phyloP scores from a whole-genome alignment of 768 basidiomycete genomes.

The Rubroboletus satanas region DNA sequence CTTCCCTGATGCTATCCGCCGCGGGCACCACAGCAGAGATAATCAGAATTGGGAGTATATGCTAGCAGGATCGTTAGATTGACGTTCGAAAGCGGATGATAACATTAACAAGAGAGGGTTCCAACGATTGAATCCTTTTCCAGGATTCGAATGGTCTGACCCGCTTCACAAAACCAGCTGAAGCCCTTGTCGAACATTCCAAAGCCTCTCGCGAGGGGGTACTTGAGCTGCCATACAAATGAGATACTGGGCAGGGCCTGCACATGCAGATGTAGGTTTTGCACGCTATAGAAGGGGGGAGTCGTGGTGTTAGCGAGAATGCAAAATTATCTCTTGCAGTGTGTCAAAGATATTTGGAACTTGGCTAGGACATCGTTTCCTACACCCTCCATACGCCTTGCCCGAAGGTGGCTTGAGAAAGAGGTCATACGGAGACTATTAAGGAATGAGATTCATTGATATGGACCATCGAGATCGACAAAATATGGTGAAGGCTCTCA shows the following conservation, averaged over 20 bases:
- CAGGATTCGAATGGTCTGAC: slow-evolving; percentile 58
- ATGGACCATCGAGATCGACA: slow-evolving; percentile 49
- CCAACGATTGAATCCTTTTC: slow-evolving; percentile 48
- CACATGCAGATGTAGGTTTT: slow-evolving; percentile 74
- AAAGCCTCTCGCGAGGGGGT: slow-evolving; percentile 41
- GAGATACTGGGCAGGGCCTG: slow-evolving; percentile 64
- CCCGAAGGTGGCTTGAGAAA: slow-evolving; percentile 28
- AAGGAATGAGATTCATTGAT: slow-evolving; percentile 35
- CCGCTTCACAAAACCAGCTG: slow-evolving; percentile 67
- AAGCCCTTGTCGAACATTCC: slow-evolving; percentile 57
- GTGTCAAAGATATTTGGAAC: slow-evolving; percentile 37
- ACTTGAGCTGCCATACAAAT: slow-evolving; percentile 38
- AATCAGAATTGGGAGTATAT: background rate
- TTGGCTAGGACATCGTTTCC: slow-evolving; percentile 52
- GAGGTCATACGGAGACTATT: background rate
- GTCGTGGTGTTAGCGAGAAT: background rate
- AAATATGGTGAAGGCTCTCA: slow-evolving; percentile 46
- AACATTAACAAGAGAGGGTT: slow-evolving; percentile 43
- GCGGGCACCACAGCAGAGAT: too few species aligned
- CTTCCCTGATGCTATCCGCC: background rate
- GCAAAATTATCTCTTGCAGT: slow-evolving; percentile 42
- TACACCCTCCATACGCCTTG: slow-evolving; percentile 44
- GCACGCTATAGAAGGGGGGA: slow-evolving; percentile 70
- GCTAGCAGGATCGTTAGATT: background rate
- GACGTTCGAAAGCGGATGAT: background rate